phyloP scores from a whole-genome alignment of 208 protist species.

The Naegleria lovaniensis region DNA sequence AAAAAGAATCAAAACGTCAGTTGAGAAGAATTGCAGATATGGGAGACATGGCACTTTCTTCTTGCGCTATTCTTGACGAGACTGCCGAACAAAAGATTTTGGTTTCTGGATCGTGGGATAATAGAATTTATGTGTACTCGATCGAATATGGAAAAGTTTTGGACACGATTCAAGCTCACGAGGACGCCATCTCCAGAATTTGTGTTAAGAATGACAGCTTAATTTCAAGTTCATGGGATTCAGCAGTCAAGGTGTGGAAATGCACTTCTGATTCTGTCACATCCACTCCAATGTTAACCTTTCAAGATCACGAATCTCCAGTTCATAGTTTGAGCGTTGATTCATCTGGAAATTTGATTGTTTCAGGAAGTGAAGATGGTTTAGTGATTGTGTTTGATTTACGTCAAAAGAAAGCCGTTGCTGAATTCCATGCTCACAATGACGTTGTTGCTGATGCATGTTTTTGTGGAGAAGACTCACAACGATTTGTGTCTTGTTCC shows the following conservation, averaged over 20 bases:
- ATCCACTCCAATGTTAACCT: background rate
- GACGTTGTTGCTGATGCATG: background rate
- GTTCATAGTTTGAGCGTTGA: background rate
- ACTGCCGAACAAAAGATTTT: background rate
- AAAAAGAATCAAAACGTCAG: background rate
- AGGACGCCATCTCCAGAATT: background rate
- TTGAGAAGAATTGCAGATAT: slow-evolving; percentile 25
- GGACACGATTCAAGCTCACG: slow-evolving; percentile 7
- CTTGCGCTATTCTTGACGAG: background rate
- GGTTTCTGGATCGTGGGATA: background rate
- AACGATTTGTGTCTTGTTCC: background rate
- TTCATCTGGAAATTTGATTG: background rate
- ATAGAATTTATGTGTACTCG: slow-evolving; percentile 8
- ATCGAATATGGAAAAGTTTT: slow-evolving; percentile 14
- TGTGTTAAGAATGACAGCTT: background rate
- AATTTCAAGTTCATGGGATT: background rate
- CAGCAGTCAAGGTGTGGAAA: background rate
- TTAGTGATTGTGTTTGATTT: background rate
- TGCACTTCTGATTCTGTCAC: background rate
- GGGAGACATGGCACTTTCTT: slow-evolving; percentile 7
- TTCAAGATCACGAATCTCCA: background rate
- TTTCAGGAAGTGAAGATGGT: background rate
- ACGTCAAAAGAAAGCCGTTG: background rate
- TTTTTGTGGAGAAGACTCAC: background rate
- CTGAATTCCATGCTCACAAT: background rate